Evolutionary conservation across 257 asterid genomes (phyloP), one percentile per base, ranked within the genome.

Genomic region (Ajuga chamaepitys): DNA sequence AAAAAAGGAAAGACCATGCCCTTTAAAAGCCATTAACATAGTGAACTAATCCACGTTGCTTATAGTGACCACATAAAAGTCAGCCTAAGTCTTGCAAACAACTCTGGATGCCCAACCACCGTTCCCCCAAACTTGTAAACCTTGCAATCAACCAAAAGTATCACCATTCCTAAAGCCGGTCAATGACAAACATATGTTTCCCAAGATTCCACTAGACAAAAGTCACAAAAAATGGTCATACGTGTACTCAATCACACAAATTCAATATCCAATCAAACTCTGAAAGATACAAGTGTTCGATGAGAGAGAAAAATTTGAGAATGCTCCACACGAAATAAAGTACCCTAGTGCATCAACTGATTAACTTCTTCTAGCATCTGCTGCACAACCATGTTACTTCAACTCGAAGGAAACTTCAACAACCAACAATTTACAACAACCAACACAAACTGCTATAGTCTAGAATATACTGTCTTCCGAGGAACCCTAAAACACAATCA

Each of bases 401-500:
- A 71, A 54, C 64, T 67, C 74, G 17, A 22, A 11, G 45, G 25
- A 46, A 46, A 64, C 1, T 16, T 34, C 56, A 30, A 47, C 42
- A 26, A 45, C 26, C 18, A 14, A 52, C 61, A 40, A 22, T 3
- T 35, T 51, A 42, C 38, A 58, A 45, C 45, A 8, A 55, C 6
- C 58, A 71, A 64, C 53, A 17, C 42, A 42, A n/a, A 7, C 47
- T 53, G 16, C 55, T 35, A 14, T 3, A 21, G 1, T 7, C 55
- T 25, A 13, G 17, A 25, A 54, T 45, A 12, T 0, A 53, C 21
- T 22, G 47, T 35, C 41, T 70, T 20, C 58, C 3, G 13, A 18
- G 38, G 67, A 32, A 58, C 67, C 34, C 11, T 46, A 14, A 14
- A 68, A 74, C n/a, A n/a, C n/a, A n/a, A n/a, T n/a, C 41, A 51